Evolutionary conservation across 768 basidiomycete genomes (phyloP).

Genomic region (Nidularia pulvinata): DNA sequence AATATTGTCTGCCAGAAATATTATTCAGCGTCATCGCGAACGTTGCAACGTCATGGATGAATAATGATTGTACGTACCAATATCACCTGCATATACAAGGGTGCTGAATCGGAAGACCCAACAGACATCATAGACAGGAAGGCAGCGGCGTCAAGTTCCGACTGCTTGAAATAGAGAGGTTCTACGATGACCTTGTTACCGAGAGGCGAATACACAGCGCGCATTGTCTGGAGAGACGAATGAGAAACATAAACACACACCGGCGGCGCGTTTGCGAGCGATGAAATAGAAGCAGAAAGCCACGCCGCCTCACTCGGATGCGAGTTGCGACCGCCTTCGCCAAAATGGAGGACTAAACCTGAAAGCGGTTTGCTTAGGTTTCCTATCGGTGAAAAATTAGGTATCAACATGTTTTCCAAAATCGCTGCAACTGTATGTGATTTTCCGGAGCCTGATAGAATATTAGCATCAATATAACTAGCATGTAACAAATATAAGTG

Average conservation of each 20-base stretch:
- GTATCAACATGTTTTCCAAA: constrained; percentile 70
- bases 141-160: constrained; percentile 67
- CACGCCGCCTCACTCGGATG: constrained; percentile 71
- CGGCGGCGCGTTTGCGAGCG: constrained; percentile 24
- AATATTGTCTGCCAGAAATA: constrained; percentile 44
- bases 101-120: constrained; percentile 57
- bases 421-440: constrained; percentile 72
- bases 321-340: constrained; percentile 59
- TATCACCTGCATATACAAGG: constrained; percentile 69
- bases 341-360: constrained; percentile 69
- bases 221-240: constrained; percentile 63
- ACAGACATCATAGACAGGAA: constrained; percentile 79
- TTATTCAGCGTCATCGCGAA: background rate
- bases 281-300: constrained; percentile 35
- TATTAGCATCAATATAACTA: background rate
- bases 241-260: constrained; percentile 58
- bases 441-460: constrained; percentile 59
- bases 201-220: constrained; percentile 50
- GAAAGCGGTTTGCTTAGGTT: constrained; percentile 49
- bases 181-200: constrained; percentile 48
- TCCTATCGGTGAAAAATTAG: constrained; percentile 48
- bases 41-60: background rate
- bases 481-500: background rate
- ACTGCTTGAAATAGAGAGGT: constrained; percentile 52
- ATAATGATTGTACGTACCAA: constrained; percentile 39